Conservation (phyloP, 805 yeast genomes). For the Saccharomyces kudriavzevii region DNA sequence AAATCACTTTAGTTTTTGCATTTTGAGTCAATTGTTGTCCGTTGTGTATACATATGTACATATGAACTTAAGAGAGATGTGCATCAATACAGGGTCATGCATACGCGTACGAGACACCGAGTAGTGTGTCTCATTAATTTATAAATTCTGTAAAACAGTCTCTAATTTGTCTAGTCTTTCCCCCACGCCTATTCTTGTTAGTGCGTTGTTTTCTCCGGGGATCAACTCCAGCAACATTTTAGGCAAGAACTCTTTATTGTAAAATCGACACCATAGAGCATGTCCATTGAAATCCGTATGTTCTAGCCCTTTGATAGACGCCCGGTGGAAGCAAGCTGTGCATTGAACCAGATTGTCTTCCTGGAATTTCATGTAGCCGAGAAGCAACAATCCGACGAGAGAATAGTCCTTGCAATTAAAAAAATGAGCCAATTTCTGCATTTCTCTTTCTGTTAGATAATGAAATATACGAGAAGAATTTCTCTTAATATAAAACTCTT, state of each 20-base stretch:
- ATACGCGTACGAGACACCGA: neutral
- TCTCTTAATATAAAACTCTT: neutral
- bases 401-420: slow-evolving; percentile 1
- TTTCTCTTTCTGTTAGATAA: neutral
- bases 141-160: neutral
- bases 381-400: slow-evolving; percentile 4
- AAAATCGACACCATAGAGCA: slow-evolving; percentile 18
- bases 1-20: neutral
- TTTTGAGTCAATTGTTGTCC: neutral
- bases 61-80: neutral
- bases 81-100: neutral
- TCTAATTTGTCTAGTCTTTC: neutral
- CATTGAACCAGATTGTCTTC: slow-evolving; percentile 6
- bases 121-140: neutral
- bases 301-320: slow-evolving; percentile 4
- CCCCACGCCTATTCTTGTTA: neutral
- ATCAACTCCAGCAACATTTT: slow-evolving; percentile 5
- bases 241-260: slow-evolving; percentile 6
- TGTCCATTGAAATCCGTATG: slow-evolving; percentile 10
- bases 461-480: neutral
- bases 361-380: slow-evolving; percentile 10
- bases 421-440: slow-evolving; percentile 1
- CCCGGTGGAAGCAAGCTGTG: slow-evolving; percentile 12
- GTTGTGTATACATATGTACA: neutral
- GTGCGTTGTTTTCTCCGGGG: neutral